Evolutionary conservation across 768 basidiomycete species (phyloP).

Genomic region (Trametes cinnabarina): DNA sequence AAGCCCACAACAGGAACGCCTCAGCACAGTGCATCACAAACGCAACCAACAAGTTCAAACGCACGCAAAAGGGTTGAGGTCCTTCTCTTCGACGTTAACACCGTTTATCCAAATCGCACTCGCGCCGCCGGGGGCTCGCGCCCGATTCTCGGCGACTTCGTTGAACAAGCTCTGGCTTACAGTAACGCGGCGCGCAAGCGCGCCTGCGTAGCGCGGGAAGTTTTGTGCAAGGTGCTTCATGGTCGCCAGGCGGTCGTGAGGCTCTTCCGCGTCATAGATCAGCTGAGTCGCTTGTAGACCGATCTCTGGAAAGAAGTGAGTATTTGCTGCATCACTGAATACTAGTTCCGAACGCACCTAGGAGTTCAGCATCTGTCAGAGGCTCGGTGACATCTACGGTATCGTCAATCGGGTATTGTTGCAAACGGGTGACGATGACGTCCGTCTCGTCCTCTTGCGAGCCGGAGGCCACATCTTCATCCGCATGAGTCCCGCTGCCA

Average conservation of each 20-base stretch:
- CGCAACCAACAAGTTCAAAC: constrained; percentile 9
- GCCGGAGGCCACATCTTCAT: neutral
- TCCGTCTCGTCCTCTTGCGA: constrained; percentile 19
- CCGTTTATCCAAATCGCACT: constrained; percentile 85
- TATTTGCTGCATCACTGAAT: neutral
- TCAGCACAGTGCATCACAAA: neutral
- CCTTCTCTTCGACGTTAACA: constrained; percentile 51
- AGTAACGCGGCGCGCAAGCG: constrained; percentile 67
- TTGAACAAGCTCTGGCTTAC: constrained; percentile 47
- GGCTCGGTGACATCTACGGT: constrained; percentile 22
- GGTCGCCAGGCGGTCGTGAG: constrained; percentile 39
- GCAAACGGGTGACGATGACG: constrained; percentile 24
- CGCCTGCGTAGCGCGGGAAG: constrained; percentile 82
- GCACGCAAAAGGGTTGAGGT: constrained; percentile 69
- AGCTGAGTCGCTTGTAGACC: constrained; percentile 76
- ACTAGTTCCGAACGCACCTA: constrained; percentile 35
- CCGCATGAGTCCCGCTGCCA: neutral
- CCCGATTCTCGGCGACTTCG: constrained; percentile 59
- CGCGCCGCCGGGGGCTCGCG: constrained; percentile 49
- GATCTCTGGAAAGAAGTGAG: constrained; percentile 43
- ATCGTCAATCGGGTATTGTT: constrained; percentile 28
- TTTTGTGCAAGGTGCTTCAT: constrained; percentile 77
- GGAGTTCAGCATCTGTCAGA: constrained; percentile 39
- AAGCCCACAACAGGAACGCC: too few relatives aligned
- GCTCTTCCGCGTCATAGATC: constrained; percentile 52